These are phyloP conservation scores for Myxozyma mucilagina DNA, from an alignment of 805 yeast genomes.

Conservation along the genomic window DNA sequence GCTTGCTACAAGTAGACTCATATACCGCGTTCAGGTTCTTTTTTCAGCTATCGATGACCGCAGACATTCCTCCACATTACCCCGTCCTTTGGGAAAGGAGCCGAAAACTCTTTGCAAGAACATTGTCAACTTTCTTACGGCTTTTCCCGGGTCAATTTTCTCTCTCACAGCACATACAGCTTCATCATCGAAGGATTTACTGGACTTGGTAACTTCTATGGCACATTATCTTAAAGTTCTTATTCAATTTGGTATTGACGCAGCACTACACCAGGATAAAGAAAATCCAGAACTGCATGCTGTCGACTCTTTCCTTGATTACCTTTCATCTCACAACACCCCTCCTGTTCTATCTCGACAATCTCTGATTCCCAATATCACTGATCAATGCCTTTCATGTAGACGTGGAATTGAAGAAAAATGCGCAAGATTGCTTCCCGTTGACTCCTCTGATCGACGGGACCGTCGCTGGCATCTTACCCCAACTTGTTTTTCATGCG, in stretches of 20 bases:
- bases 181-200: slow-evolving; percentile 43
- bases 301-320: slow-evolving; percentile 61
- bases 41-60: slow-evolving; percentile 68
- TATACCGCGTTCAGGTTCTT: slow-evolving; percentile 70
- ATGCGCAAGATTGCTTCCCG: slow-evolving; percentile 11
- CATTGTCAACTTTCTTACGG: slow-evolving; percentile 82
- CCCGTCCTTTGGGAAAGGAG: slow-evolving; percentile 46
- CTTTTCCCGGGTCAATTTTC: slow-evolving; percentile 61
- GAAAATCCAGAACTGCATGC: slow-evolving; percentile 58
- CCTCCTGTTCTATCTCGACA: slow-evolving; percentile 18
- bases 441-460: slow-evolving; percentile 18
- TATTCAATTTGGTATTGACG: slow-evolving; percentile 74
- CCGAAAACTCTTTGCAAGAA: slow-evolving; percentile 89
- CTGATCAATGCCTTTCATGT: slow-evolving; percentile 76
- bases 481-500: slow-evolving; percentile 64
- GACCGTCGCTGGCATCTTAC: slow-evolving; percentile 75
- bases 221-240: slow-evolving; percentile 90
- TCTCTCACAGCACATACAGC: background rate
- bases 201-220: slow-evolving; percentile 81
- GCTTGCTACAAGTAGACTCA: slow-evolving; percentile 66
- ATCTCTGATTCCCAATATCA: slow-evolving; percentile 20
- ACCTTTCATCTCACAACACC: slow-evolving; percentile 43
- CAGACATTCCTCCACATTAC: slow-evolving; percentile 5
- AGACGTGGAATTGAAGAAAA: slow-evolving; percentile 72
- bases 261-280: slow-evolving; percentile 66